These are phyloP conservation scores for Sphaerosporella brunnea DNA, from an alignment of 495 filamentous ascomycete species.

Conservation along the genomic window DNA sequence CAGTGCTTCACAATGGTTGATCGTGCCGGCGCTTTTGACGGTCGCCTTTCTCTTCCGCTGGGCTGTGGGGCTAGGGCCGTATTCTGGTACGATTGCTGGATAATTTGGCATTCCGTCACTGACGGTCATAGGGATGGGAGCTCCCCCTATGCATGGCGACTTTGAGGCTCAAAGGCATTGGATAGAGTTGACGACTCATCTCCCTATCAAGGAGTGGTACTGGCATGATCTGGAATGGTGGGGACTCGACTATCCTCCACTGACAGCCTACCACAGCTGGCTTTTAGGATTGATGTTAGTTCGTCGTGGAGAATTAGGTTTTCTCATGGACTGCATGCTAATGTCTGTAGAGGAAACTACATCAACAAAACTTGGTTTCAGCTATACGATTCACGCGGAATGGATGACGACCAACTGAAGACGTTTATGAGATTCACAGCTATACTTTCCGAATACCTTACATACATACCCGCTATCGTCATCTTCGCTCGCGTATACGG, in stretches of 20 bases:
- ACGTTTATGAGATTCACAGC: constrained; percentile 90
- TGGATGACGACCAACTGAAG: constrained; percentile 63
- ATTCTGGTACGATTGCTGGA: constrained; percentile 51
- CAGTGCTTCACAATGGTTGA: constrained; percentile 78
- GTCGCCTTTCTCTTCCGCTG: constrained; percentile 78
- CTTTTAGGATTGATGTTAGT: constrained; percentile 60
- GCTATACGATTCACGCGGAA: constrained; percentile 64
- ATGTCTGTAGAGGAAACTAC: constrained; percentile 37
- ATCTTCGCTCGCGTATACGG: constrained; percentile 66
- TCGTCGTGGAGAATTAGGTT: neutral
- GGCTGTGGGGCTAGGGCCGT: constrained; percentile 81
- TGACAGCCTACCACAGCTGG: constrained; percentile 98
- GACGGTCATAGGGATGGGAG: constrained; percentile 15
- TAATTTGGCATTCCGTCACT: constrained; percentile 1
- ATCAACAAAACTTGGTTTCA: constrained; percentile 78
- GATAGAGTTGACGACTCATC: constrained; percentile 87
- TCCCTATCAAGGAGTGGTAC: constrained; percentile 90
- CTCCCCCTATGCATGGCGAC: constrained; percentile 82
- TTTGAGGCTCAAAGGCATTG: constrained; percentile 96
- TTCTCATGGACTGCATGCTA: no score
- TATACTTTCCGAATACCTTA: constrained; percentile 70
- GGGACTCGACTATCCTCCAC: constrained; percentile 91
- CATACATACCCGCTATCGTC: constrained; percentile 71
- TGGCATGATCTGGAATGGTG: constrained; percentile 93
- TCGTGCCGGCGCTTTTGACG: constrained; percentile 75